A percentile compares a stretch with the other conserved stretches of the same genome.
Evolutionary conservation across 1,284 basidiomycete species (phyloP).

Genomic region (Neotropicomus parvogracilis): DNA sequence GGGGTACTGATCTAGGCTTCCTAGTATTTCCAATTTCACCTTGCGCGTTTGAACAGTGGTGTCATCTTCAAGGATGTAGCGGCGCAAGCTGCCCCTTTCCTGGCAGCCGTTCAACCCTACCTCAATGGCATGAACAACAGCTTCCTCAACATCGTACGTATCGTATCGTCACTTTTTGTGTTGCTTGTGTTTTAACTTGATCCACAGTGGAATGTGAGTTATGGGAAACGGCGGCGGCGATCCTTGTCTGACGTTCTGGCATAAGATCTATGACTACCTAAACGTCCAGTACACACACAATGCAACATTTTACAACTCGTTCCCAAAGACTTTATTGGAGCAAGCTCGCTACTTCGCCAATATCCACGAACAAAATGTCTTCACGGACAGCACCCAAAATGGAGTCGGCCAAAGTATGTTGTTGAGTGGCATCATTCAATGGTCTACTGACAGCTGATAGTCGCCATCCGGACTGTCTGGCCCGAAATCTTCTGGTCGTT

Average conservation of each 20-base stretch:
- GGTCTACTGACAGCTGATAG: slow-evolving; percentile 12
- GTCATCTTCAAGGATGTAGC: slow-evolving; percentile 35
- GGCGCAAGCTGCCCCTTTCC: slow-evolving; percentile 37
- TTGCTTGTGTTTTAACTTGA: slow-evolving; percentile 11
- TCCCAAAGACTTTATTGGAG: slow-evolving; percentile 34
- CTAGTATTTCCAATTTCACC: slow-evolving; percentile 31
- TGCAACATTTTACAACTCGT: slow-evolving; percentile 35
- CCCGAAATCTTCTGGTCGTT: slow-evolving; percentile 45
- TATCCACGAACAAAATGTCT: slow-evolving; percentile 48
- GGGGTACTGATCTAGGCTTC: not conserved
- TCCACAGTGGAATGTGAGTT: slow-evolving; percentile 33
- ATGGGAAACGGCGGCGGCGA: not conserved
- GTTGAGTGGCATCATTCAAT: not conserved
- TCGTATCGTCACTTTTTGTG: not conserved
- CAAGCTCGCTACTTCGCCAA: slow-evolving; percentile 46
- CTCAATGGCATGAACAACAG: slow-evolving; percentile 39
- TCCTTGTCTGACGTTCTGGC: slow-evolving; percentile 1
- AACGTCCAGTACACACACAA: slow-evolving; percentile 54
- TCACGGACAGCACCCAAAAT: slow-evolving; percentile 38
- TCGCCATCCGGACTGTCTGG: slow-evolving; percentile 40
- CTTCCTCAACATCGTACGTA: slow-evolving; percentile 42
- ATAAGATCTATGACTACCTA: slow-evolving; percentile 47
- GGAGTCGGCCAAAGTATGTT: slow-evolving; percentile 46
- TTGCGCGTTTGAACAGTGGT: slow-evolving; percentile 30
- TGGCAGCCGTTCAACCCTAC: slow-evolving; percentile 38